These are phyloP conservation scores for Phascolomyces articulosus DNA, from an alignment of 371 early-diverging fungal genomes.

Conservation along the genomic window DNA sequence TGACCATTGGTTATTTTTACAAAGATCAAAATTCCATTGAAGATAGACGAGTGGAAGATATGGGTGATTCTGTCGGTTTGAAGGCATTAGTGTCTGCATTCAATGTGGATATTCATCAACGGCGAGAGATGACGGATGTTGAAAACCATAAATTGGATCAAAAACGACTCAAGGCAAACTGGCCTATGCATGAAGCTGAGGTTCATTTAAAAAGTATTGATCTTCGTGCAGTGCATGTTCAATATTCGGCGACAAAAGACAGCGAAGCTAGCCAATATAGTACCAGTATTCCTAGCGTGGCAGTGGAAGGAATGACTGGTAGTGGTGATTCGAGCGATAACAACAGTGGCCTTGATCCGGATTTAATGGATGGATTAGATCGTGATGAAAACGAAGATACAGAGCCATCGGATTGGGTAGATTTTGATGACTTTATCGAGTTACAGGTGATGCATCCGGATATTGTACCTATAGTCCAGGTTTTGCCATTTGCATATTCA, in stretches of 20 bases:
- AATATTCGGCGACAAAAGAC: constrained; percentile 12
- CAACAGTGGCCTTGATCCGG: constrained; percentile 21
- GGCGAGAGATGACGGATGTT: constrained; percentile 37
- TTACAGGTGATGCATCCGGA: constrained; percentile 23
- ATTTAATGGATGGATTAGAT: constrained; percentile 42
- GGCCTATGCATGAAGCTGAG: constrained; percentile 54
- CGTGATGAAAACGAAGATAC: constrained; percentile 36
- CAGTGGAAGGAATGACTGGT: background rate
- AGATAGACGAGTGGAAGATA: constrained; percentile 20
- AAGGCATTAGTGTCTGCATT: constrained; percentile 47
- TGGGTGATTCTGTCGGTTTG: constrained; percentile 46
- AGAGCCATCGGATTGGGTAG: constrained; percentile 50
- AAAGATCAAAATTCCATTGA: constrained; percentile 34
- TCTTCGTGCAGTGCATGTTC: constrained; percentile 42
- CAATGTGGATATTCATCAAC: constrained; percentile 52
- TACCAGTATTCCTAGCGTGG: background rate
- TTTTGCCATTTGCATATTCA: constrained; percentile 63
- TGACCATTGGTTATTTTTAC: constrained; percentile 45
- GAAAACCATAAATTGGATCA: constrained; percentile 33
- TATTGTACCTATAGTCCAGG: constrained; percentile 36
- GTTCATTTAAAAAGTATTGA: constrained; percentile 49
- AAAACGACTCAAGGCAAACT: constrained; percentile 47
- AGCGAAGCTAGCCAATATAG: background rate
- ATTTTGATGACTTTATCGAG: constrained; percentile 54
- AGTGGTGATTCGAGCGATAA: constrained; percentile 17